A percentile compares a stretch with the other conserved stretches of the same genome.
These are phyloP conservation scores for Blastobotrys petasosporus DNA, from an alignment of 1,139 yeast genomes.

Conservation along the genomic window DNA sequence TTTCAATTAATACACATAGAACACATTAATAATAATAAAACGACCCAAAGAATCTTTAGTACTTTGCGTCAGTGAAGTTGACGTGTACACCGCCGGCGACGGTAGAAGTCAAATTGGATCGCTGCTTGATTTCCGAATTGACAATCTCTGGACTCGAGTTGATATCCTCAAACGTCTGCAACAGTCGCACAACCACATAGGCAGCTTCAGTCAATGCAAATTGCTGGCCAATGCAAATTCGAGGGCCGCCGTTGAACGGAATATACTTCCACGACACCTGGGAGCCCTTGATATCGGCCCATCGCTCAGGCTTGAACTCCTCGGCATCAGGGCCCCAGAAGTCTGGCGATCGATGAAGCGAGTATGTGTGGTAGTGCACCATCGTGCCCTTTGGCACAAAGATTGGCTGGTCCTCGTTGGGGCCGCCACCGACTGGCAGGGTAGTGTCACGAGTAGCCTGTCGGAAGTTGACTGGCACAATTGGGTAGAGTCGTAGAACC, in stretches of 20 bases:
- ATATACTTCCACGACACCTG: slow-evolving; percentile 30
- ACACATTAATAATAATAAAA: too few species aligned
- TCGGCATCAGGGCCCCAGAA: slow-evolving; percentile 46
- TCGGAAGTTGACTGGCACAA: slow-evolving; percentile 51
- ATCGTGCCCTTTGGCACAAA: slow-evolving; percentile 45
- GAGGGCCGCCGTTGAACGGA: slow-evolving; percentile 53
- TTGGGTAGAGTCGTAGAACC: slow-evolving; percentile 48
- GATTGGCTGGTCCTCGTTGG: slow-evolving; percentile 40
- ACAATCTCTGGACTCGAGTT: slow-evolving; percentile 5
- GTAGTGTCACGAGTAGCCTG: slow-evolving; percentile 37
- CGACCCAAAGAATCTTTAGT: too few species aligned
- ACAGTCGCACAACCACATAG: slow-evolving; percentile 42
- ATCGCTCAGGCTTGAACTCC: slow-evolving; percentile 49
- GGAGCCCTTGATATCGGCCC: slow-evolving; percentile 32
- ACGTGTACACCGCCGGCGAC: slow-evolving; percentile 26
- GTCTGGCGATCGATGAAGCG: slow-evolving; percentile 41
- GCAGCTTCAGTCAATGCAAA: slow-evolving; percentile 53
- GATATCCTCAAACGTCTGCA: slow-evolving; percentile 32
- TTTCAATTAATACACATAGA: too few species aligned
- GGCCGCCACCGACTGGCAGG: slow-evolving; percentile 36
- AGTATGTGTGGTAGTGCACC: slow-evolving; percentile 41
- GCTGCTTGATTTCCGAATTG: slow-evolving; percentile 14
- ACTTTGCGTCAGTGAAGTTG: slow-evolving; percentile 9
- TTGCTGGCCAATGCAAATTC: slow-evolving; percentile 56
- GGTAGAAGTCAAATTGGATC: slow-evolving; percentile 21